Base-by-base conservation (phyloP, 495 filamentous ascomycete species). In the Penicillium bialowiezense region DNA sequence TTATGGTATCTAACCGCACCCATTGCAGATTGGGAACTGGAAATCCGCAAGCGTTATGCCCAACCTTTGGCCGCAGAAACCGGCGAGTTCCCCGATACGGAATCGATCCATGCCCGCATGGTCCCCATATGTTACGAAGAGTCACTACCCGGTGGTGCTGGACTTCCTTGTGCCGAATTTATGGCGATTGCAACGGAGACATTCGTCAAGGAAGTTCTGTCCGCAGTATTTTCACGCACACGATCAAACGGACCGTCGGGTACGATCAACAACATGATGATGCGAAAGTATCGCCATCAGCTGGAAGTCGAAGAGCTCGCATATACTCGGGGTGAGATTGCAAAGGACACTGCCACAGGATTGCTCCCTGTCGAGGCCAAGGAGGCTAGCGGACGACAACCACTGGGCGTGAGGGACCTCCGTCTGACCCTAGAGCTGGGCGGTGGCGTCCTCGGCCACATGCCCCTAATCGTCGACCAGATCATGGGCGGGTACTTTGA, bases 41-140 rank as follows among this genome's bases (percentile, higher is more conserved):
- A 97, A 69, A 95, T 96, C 55, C 82, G 90, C 49, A 93, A 95
- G 75, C 88, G 90, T 50, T 98, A 88, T 69, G 82, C 86, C 32
- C 88, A 91, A 57, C 87, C 92, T 10, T 76, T 98, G 21, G 88
- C 88, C 21, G 80, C 84, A 29, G 93, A 97, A 68, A 91, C 91
- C 1, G 87, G 89, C 48, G 93, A 97, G 69, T 97, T 98, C 60
- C 93, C 93, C 12, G 89, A 95, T 55, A 69, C 80, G 8, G 78
- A 83, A 42, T 85, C 83, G 21, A 89, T 98, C 53, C 79, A 88
- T 56, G 77, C 82, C 15, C 88, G 91, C 48, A 95, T 97, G 87
- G 75, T 89, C 14, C 91, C 93, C 7, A 93, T 97, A 54, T 96
- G 90, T 69, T 96, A 95, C 68, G 93, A 96, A 68, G 80, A 88